Conservation (phyloP, 345 rosid species). For the Laguncularia racemosa region DNA sequence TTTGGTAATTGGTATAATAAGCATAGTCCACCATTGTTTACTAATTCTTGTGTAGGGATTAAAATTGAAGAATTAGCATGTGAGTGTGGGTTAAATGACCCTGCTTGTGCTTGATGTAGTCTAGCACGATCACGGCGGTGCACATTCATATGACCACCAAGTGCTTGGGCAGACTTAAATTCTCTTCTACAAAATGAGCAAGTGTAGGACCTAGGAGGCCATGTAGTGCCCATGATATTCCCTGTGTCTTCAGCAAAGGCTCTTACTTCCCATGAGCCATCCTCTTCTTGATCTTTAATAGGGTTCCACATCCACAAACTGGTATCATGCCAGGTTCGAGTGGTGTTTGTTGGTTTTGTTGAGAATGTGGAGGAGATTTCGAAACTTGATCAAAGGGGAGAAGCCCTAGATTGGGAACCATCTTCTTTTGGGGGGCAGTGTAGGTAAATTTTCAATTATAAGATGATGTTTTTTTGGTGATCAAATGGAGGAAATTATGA, state of each 20-base stretch:
- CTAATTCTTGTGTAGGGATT: conserved; percentile 38
- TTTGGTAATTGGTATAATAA: conserved; percentile 61
- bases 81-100: conserved; percentile 8
- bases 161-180: conserved; percentile 95
- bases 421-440: conserved; percentile 19
- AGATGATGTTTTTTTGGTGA: conserved; percentile 19
- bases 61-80: conserved; percentile 25
- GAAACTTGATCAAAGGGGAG: conserved; percentile 27
- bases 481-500: conserved; percentile 18
- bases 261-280: conserved; percentile 91
- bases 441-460: background rate
- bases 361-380: conserved; percentile 3
- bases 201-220: conserved; percentile 96
- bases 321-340: background rate
- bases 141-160: conserved; percentile 98
- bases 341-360: conserved; percentile 1
- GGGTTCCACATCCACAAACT: conserved; percentile 18
- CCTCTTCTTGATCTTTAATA: conserved; percentile 29
- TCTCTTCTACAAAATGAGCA: conserved; percentile 92
- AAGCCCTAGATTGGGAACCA: conserved; percentile 41
- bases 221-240: conserved; percentile 68
- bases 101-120: conserved; percentile 48
- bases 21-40: conserved; percentile 43
- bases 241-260: conserved; percentile 86
- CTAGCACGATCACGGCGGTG: conserved; percentile 92